Evolutionary conservation across 1,284 basidiomycete species (phyloP).

Genomic region (Austroboletus sp.): DNA sequence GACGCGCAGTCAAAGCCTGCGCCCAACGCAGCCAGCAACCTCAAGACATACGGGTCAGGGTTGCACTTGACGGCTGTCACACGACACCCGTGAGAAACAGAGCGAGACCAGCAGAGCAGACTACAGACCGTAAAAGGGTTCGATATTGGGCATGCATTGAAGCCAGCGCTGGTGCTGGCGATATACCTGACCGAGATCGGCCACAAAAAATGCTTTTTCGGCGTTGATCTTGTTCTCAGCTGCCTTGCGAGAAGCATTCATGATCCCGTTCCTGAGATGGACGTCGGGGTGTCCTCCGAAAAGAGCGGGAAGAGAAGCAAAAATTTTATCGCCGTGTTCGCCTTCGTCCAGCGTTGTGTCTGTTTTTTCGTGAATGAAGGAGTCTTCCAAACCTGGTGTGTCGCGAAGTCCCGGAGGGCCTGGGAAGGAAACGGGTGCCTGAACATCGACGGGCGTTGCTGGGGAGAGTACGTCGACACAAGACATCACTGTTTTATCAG

Average conservation of each 20-base stretch:
- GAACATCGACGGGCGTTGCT: constrained; percentile 40
- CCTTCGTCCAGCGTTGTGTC: constrained; percentile 24
- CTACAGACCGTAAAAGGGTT: constrained; percentile 72
- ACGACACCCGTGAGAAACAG: constrained; percentile 17
- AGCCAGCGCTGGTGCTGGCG: constrained; percentile 84
- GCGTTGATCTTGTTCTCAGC: constrained; percentile 58
- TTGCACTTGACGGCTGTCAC: constrained; percentile 57
- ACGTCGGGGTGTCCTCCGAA: constrained; percentile 60
- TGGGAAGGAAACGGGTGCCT: constrained; percentile 23
- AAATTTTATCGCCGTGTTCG: constrained; percentile 38
- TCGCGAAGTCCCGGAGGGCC: constrained; percentile 31
- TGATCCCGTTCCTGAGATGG: constrained; percentile 67
- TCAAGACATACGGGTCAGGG: constrained; percentile 90
- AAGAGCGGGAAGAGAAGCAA: constrained; percentile 60
- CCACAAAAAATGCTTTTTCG: constrained; percentile 94
- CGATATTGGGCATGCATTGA: constrained; percentile 72
- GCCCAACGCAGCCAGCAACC: constrained; percentile 84
- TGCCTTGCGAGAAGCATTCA: constrained; percentile 50
- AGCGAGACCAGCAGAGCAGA: constrained; percentile 16
- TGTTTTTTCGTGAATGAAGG: constrained; percentile 26
- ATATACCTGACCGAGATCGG: constrained; percentile 86
- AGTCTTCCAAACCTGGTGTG: constrained; percentile 23
- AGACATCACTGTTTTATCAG: constrained; percentile 44
- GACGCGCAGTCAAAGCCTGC: constrained; percentile 98
- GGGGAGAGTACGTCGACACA: constrained; percentile 52